Base-by-base conservation (phyloP, 176 grass and related monocot genomes). In the Calamus simplicifolius region DNA sequence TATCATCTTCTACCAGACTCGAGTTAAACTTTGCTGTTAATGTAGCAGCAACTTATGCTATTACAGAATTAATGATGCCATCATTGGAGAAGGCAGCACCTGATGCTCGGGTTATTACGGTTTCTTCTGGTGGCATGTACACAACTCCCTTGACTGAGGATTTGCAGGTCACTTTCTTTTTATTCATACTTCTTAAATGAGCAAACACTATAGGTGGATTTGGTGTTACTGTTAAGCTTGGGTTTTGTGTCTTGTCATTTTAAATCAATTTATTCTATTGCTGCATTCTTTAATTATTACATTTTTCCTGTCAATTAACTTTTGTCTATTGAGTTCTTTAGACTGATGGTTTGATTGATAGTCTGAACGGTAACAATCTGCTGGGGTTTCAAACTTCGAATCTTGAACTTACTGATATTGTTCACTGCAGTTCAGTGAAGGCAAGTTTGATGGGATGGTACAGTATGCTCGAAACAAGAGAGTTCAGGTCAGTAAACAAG, bases 381-480 rank as follows among this genome's bases (percentile, higher is more conserved):
- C 35, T 12, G 12, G 35, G 35, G 35, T 43, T 43, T 43, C 35
- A 13, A 43, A 43, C 35, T 2, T 43, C 8, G 8, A 43, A 13
- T 43, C 35, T 43, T 43, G 35, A 43, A 43, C 35, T 43, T 43
- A 43, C 35, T 12, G 8, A 43, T 13, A 10, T 79, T 75, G 16
- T n/a, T 6, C 18, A 72, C n/a, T 77, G 63, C 80, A 96, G 86
- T 96, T 85, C 71, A 85, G 64, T 6, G 75, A 85, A 69, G 64
- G 29, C 49, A 77, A 85, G 29, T 96, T 90, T 18, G 80, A 90
- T 13, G 92, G 92, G 31, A 70, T 81, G 55, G 51, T 35, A 35
- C 86, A 96, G 15, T 96, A 96, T 77, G 64, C 83, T 79, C 78
- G 92, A 66, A 96, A 96, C 69, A 96, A 96, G 76, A 90, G 86